phyloP scores from a whole-genome alignment of 208 protist genomes.

The Balamuthia mandrillaris region DNA sequence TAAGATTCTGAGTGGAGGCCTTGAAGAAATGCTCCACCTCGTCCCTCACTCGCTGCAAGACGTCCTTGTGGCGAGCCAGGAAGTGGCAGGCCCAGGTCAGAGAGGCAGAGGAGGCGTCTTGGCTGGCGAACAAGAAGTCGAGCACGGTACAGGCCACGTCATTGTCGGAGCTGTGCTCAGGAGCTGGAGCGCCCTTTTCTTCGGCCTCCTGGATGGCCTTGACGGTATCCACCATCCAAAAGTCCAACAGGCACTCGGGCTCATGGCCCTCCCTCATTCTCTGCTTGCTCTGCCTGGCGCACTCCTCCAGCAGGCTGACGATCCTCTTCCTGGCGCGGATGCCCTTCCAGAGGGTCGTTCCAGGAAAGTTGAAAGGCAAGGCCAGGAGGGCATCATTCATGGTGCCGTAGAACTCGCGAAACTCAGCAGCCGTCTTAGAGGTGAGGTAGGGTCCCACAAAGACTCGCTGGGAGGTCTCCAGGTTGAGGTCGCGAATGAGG shows the following conservation, averaged over 20 bases:
- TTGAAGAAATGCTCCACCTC: no score
- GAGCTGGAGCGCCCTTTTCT: constrained; percentile 74
- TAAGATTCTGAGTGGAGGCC: constrained; percentile 80
- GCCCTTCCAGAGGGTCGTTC: constrained; percentile 82
- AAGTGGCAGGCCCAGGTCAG: constrained; percentile 81
- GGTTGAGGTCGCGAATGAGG: constrained; percentile 79
- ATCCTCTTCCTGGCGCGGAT: constrained; percentile 82
- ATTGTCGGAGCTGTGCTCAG: constrained; percentile 75
- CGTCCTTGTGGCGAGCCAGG: constrained; percentile 83
- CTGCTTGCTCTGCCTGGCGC: constrained; percentile 60
- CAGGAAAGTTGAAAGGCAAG: constrained; percentile 84
- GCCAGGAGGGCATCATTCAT: constrained; percentile 89
- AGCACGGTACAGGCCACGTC: constrained; percentile 85
- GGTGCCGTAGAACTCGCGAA: constrained; percentile 85
- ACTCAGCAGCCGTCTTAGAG: constrained; percentile 66
- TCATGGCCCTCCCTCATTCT: constrained; percentile 64
- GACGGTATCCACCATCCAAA: constrained; percentile 80
- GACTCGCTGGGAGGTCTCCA: constrained; percentile 84
- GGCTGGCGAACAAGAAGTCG: constrained; percentile 89
- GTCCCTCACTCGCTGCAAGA: constrained; percentile 79
- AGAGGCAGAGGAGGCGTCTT: constrained; percentile 73
- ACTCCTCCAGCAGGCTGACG: constrained; percentile 77
- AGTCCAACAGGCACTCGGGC: constrained; percentile 85
- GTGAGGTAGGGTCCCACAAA: constrained; percentile 87
- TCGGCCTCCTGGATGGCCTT: constrained; percentile 56